These are phyloP conservation scores for Tripidium arundinaceum DNA, from an alignment of 202 grass and related monocot species.

Conservation along the genomic window DNA sequence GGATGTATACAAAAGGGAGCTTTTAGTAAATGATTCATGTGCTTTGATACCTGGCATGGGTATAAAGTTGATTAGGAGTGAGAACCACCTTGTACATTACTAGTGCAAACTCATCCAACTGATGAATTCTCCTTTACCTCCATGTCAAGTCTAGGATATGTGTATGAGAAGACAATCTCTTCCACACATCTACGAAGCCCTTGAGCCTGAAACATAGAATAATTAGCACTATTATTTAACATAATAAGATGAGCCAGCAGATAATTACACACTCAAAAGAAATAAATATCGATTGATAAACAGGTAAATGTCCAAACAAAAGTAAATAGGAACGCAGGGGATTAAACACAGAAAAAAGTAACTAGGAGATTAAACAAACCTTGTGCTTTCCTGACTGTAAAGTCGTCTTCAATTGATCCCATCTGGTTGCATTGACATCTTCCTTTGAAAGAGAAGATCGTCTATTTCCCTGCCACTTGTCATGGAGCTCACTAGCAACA, in stretches of 20 bases:
- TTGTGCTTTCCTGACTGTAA: conserved; percentile 87
- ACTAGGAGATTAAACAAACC: conserved; percentile 44
- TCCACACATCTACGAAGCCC: conserved; percentile 81
- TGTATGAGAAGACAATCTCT: conserved; percentile 91
- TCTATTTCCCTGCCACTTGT: conserved; percentile 71
- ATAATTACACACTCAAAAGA: background rate
- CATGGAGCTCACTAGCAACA: conserved; percentile 59
- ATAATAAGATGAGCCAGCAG: background rate
- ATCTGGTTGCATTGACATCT: conserved; percentile 56
- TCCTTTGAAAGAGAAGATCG: conserved; percentile 66
- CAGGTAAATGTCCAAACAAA: background rate
- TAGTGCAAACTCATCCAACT: background rate
- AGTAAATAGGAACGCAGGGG: background rate
- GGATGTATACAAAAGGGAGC: conserved; percentile 87
- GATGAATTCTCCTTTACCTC: conserved; percentile 49
- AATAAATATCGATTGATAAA: background rate
- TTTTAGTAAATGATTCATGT: conserved; percentile 97
- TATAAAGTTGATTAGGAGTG: background rate
- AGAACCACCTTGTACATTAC: background rate
- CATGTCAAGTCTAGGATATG: conserved; percentile 97
- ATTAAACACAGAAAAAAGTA: background rate
- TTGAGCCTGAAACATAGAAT: conserved; percentile 38
- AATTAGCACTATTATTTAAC: background rate
- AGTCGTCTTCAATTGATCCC: conserved; percentile 76
- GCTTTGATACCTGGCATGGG: conserved; percentile 72